Conservation (phyloP, 257 asterid species). For the Orobanche coerulescens region DNA sequence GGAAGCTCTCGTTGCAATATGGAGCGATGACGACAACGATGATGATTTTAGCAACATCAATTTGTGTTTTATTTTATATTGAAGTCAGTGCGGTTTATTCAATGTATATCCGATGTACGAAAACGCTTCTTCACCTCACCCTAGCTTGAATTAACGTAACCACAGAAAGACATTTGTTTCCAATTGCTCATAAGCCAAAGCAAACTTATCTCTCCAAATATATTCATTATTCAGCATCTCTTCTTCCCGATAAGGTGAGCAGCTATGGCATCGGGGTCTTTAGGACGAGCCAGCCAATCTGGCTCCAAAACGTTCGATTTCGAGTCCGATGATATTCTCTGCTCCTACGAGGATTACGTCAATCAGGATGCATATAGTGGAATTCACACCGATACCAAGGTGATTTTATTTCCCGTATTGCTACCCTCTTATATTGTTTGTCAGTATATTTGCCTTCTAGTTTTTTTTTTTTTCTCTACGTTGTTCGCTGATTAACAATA, state of each 20-base stretch:
- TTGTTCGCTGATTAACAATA: neutral
- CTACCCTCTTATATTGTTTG: neutral
- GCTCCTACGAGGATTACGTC: conserved; percentile 68
- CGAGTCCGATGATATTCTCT: conserved; percentile 74
- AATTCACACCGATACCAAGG: conserved; percentile 52
- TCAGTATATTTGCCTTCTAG: neutral
- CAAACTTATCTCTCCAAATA: too few relatives aligned
- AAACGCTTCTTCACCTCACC: too few relatives aligned
- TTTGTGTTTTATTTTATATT: too few relatives aligned
- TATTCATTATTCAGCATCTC: too few relatives aligned
- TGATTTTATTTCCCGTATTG: neutral
- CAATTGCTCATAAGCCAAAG: too few relatives aligned
- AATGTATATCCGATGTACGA: too few relatives aligned
- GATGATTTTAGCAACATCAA: too few relatives aligned
- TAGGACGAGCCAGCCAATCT: conserved; percentile 45
- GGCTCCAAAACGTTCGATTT: conserved; percentile 65
- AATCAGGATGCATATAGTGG: conserved; percentile 57
- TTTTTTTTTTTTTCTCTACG: neutral
- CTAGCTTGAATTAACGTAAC: too few relatives aligned
- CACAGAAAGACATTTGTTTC: too few relatives aligned
- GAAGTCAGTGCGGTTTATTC: too few relatives aligned
- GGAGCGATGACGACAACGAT: too few relatives aligned
- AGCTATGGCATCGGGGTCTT: conserved; percentile 77
- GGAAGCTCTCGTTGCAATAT: too few relatives aligned
- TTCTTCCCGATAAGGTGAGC: conserved; percentile 5